Evolutionary conservation across 345 rosid species (phyloP), one percentile per base, ranked within the genome.

Genomic region (Chamaenerion angustifolium): DNA sequence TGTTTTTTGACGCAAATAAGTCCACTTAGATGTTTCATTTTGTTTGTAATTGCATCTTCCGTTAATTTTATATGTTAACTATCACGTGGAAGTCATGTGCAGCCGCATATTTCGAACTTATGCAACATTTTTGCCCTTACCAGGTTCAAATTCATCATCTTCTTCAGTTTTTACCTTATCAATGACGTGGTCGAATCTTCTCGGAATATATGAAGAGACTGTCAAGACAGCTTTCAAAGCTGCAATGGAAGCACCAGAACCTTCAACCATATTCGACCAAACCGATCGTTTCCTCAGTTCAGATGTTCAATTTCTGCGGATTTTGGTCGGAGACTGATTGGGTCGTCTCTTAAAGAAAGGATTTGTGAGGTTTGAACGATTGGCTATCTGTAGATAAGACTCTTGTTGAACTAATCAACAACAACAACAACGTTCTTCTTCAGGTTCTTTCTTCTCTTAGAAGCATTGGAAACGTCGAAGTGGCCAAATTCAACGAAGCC

Each of bases 401-500:
- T 31, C 7, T 7, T 5, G 37, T 31, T 31, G 37, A 31, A 31
- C 37, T 0, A 0, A 7, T 31, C 37, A 31, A 31, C 6, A 7
- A 31, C 37, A 31, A 7, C 37, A 62, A 54, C 3, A 54, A 56
- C 65, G 56, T 75, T 56, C 66, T 80, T 3, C 67, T 40, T 23
- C 17, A 19, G 4, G 45, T 61, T 0, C 71, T 78, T 40, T 79
- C 80, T 40, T 76, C 77, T 54, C 76, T 88, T 41, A 71, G 64
- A 61, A 75, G 61, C 56, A 46, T 88, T 12, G 80, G 83, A 48
- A 73, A 64, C 19, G 53, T 66, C 40, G 68, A 49, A 18, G 62
- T 52, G 51, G 92, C 82, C 52, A 61, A 56, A 11, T 76, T 80
- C 42, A 82, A 82, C 63, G 63, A 75, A 64, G 88, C 81, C 45